These are phyloP conservation scores for Phragmites australis DNA, from an alignment of 176 grass and related monocot genomes.

Conservation along the genomic window DNA sequence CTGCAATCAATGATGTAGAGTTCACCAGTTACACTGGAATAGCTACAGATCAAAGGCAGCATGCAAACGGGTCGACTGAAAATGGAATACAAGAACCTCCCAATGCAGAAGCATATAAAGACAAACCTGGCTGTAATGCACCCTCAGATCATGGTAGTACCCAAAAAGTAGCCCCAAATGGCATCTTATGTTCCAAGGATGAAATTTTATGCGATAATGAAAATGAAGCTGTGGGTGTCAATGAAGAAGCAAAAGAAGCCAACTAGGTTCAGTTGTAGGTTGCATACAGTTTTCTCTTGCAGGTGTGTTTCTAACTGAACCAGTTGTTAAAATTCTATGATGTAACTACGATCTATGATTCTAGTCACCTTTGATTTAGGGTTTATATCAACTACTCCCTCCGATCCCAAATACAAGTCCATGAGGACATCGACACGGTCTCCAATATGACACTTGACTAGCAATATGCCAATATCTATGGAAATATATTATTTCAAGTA, in stretches of 20 bases:
- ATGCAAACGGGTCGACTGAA: slow-evolving; percentile 17
- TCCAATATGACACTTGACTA: no score
- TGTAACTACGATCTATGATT: not conserved
- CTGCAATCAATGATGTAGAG: slow-evolving; percentile 6
- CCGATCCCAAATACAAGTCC: no score
- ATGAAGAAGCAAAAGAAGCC: slow-evolving; percentile 32
- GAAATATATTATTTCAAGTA: no score
- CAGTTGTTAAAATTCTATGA: not conserved
- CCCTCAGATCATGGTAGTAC: slow-evolving; percentile 7
- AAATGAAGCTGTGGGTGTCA: slow-evolving; percentile 36
- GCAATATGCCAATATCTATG: no score
- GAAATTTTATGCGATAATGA: slow-evolving; percentile 37
- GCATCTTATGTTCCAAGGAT: slow-evolving; percentile 25
- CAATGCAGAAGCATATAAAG: slow-evolving; percentile 21
- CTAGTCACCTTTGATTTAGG: slow-evolving; percentile 3
- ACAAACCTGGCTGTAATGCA: slow-evolving; percentile 18
- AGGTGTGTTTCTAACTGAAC: slow-evolving; percentile 47
- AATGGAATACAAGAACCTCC: slow-evolving; percentile 17
- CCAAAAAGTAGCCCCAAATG: slow-evolving; percentile 36
- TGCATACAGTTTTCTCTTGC: slow-evolving; percentile 53
- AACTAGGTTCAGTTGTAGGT: slow-evolving; percentile 46
- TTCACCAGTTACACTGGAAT: slow-evolving; percentile 1
- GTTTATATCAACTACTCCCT: not conserved
- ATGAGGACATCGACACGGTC: no score
- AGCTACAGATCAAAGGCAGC: slow-evolving; percentile 35